Percentiles rank a stretch among this genome's conserved stretches.
Conservation (phyloP, 2,329 filamentous ascomycete species). For the Raffaelea deltoideospora region DNA sequence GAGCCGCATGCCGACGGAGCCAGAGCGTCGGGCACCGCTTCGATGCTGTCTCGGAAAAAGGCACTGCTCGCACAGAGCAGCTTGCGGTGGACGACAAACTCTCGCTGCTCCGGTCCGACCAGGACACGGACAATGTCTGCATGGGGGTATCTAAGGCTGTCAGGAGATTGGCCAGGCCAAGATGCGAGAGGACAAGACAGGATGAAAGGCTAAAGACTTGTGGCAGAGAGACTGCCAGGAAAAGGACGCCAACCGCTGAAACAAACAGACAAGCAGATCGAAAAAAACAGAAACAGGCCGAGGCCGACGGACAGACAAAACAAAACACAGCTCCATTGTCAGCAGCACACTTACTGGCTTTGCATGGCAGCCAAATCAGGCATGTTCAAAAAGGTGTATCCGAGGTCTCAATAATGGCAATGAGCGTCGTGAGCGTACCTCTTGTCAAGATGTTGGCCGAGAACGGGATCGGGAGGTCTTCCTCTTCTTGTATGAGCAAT, state of each 20-base stretch:
- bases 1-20: constrained; percentile 1
- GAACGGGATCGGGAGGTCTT: no score
- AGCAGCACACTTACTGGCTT: background rate
- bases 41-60: constrained; percentile 32
- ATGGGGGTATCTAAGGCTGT: background rate
- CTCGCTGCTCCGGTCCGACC: constrained; percentile 15
- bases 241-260: no score
- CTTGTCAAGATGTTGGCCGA: no score
- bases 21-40: constrained; percentile 16
- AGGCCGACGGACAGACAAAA: background rate
- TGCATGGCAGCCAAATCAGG: background rate
- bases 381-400: background rate
- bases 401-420: background rate
- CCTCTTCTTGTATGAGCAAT: no score
- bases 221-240: no score
- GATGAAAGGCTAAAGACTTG: background rate
- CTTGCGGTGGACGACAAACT: constrained; percentile 18
- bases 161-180: background rate
- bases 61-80: constrained; percentile 29
- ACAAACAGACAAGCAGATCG: background rate
- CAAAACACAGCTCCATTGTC: background rate
- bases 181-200: background rate
- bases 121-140: constrained; percentile 14
- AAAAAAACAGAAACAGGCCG: no score
- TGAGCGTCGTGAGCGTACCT: no score